These are phyloP conservation scores for Neurospora terricola DNA, from an alignment of 495 filamentous ascomycete species.

Conservation along the genomic window DNA sequence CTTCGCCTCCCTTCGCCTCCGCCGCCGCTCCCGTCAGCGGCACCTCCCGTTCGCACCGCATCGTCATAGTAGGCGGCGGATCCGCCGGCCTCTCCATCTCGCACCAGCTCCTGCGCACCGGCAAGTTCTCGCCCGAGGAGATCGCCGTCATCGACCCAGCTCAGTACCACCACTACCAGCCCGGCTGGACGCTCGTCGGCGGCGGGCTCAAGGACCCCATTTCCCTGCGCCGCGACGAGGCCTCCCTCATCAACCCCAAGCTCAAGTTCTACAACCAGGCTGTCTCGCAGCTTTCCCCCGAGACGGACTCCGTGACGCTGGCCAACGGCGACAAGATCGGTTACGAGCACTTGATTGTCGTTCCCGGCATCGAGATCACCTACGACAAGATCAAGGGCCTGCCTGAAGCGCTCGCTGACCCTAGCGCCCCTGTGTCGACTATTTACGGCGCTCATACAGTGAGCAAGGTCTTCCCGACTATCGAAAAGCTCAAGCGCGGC, in stretches of 20 bases:
- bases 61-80: constrained; percentile 56
- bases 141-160: constrained; percentile 60
- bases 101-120: constrained; percentile 50
- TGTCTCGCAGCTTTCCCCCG: constrained; percentile 44
- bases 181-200: constrained; percentile 58
- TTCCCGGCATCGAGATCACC: constrained; percentile 50
- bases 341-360: constrained; percentile 58
- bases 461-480: constrained; percentile 47
- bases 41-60: constrained; percentile 37
- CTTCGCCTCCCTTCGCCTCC: constrained; percentile 11
- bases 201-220: constrained; percentile 52
- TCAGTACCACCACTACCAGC: constrained; percentile 58
- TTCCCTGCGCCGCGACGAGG: constrained; percentile 42
- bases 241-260: constrained; percentile 45
- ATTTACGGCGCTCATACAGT: constrained; percentile 55
- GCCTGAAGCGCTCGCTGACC: constrained; percentile 48
- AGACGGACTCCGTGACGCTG: constrained; percentile 49
- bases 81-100: constrained; percentile 51
- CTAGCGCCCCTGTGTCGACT: constrained; percentile 47
- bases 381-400: constrained; percentile 48
- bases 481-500: constrained; percentile 46
- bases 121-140: constrained; percentile 47
- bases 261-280: constrained; percentile 50
- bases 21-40: constrained; percentile 24
- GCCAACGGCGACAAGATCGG: constrained; percentile 46